Percentiles rank a stretch among this genome's conserved stretches.
These are phyloP conservation scores for Myriosclerotinia duriaeana DNA, from an alignment of 2,329 filamentous ascomycete genomes.

Conservation along the genomic window DNA sequence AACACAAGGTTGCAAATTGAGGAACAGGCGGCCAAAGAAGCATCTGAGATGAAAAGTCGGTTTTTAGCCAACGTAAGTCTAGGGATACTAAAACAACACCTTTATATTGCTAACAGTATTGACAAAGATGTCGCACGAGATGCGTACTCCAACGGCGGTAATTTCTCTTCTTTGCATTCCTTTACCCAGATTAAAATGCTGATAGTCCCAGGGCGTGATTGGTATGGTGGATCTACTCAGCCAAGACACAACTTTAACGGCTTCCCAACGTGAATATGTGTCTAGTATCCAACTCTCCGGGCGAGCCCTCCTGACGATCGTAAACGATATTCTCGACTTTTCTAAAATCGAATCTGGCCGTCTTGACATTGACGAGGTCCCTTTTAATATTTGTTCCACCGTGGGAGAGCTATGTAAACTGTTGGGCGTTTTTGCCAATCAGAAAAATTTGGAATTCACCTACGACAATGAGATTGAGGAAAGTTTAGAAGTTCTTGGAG, in stretches of 20 bases:
- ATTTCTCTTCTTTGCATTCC: neutral
- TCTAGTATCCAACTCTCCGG: slow-evolving; percentile 33
- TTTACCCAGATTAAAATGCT: neutral
- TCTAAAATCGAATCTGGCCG: slow-evolving; percentile 75
- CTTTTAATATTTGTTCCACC: slow-evolving; percentile 53
- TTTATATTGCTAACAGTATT: neutral
- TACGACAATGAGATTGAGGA: slow-evolving; percentile 70
- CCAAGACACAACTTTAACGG: slow-evolving; percentile 31
- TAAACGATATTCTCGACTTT: slow-evolving; percentile 70
- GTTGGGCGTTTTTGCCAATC: slow-evolving; percentile 68
- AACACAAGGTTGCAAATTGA: slow-evolving; percentile 31
- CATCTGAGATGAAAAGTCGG: slow-evolving; percentile 34
- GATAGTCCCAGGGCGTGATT: slow-evolving; percentile 31
- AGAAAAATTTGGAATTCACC: slow-evolving; percentile 43
- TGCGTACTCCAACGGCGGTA: slow-evolving; percentile 36
- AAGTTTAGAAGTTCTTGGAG: slow-evolving; percentile 58
- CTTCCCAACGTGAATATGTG: slow-evolving; percentile 34
- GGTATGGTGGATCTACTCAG: slow-evolving; percentile 35
- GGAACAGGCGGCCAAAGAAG: slow-evolving; percentile 35
- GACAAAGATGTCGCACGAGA: slow-evolving; percentile 35
- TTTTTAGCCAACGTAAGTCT: slow-evolving; percentile 35
- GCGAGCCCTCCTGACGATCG: slow-evolving; percentile 48
- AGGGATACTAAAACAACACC: neutral
- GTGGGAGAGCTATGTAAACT: slow-evolving; percentile 55
- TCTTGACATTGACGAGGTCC: slow-evolving; percentile 68